Evolutionary conservation across 2,329 filamentous ascomycete genomes (phyloP), one percentile per base, ranked within the genome.

Genomic region (Epichloe sp.): DNA sequence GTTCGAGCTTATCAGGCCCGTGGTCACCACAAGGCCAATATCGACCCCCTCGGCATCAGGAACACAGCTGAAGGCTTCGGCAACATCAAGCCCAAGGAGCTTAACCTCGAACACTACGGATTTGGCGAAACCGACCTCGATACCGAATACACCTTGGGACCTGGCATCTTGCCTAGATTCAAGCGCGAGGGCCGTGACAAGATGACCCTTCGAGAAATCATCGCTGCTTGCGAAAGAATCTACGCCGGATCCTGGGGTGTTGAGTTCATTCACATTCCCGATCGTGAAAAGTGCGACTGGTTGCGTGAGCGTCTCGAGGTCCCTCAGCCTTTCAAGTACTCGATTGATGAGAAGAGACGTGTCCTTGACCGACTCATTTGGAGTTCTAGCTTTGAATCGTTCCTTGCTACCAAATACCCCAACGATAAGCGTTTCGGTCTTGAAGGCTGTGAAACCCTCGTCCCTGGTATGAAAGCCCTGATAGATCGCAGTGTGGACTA

Each of bases 371-470:
- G 93, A 65, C 77, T 98, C 58, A 98, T 98, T 69, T 98, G 93
- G 93, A 91, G 88, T 67, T 95, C 90, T 57, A 96, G 88, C 71
- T 98, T 98, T 68, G 93, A 98, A 74, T 74, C 82, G 54, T 98
- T 98, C 79, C 75, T 95, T 59, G 84, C 93, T 52, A 96, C 89
- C 53, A 98, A 98, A 72, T 97, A 96, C 72, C 93, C 93, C 68
- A 98, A 98, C 71, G 93, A 98, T 74, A 98, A 98, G 80, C 88
- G 93, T 65, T 98, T 98, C 71, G 93, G 93, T 73, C 81, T 98
- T 31, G 93, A 98, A 74, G 93, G 93, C 66, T 95, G 90, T 65
- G 93, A 98, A 71, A 91, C 88, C 52, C 79, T 98, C 58, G 94
- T 98, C 53, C 93, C 93, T 31, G 93, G 93, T 68, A 98, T 98